A percentile compares a stretch with the other conserved stretches of the same genome.
Conservation (phyloP, 805 yeast species). For the Ogataea siamensis region DNA sequence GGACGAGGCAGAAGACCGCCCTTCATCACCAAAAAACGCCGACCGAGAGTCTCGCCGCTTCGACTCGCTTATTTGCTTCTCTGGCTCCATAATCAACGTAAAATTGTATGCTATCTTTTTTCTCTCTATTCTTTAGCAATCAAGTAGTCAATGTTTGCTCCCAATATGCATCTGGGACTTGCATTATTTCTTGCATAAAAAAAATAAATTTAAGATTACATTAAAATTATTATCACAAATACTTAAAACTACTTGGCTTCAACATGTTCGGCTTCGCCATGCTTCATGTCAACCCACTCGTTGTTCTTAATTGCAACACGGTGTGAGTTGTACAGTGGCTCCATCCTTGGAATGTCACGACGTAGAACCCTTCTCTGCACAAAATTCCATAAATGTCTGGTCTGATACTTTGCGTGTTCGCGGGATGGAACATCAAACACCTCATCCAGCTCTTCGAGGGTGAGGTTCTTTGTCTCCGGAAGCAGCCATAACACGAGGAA, state of each 20-base stretch:
- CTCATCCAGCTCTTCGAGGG: slow-evolving; percentile 74
- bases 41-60: neutral
- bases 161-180: slow-evolving; percentile 1
- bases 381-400: slow-evolving; percentile 38
- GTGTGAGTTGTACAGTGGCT: slow-evolving; percentile 58
- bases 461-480: slow-evolving; percentile 70
- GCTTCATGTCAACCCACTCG: slow-evolving; percentile 62
- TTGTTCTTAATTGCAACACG: slow-evolving; percentile 58
- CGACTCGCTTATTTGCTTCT: neutral
- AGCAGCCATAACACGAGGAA: slow-evolving; percentile 67
- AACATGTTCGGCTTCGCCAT: slow-evolving; percentile 42
- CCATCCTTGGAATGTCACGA: slow-evolving; percentile 45
- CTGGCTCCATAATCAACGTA: slow-evolving; percentile 6
- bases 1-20: slow-evolving; percentile 11
- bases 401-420: slow-evolving; percentile 53
- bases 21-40: slow-evolving; percentile 3
- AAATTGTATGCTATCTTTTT: neutral
- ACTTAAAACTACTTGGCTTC: slow-evolving; percentile 40
- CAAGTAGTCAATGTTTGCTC: slow-evolving; percentile 3
- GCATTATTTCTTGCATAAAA: neutral
- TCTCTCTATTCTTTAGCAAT: too few species aligned
- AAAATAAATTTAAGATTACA: neutral
- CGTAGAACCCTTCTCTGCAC: slow-evolving; percentile 48
- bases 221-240: too few species aligned
- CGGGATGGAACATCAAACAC: slow-evolving; percentile 61